A percentile compares a stretch with the other conserved stretches of the same genome.
phyloP scores from a whole-genome alignment of 345 rosid genomes.

The Eucalyptus lansdowneana region DNA sequence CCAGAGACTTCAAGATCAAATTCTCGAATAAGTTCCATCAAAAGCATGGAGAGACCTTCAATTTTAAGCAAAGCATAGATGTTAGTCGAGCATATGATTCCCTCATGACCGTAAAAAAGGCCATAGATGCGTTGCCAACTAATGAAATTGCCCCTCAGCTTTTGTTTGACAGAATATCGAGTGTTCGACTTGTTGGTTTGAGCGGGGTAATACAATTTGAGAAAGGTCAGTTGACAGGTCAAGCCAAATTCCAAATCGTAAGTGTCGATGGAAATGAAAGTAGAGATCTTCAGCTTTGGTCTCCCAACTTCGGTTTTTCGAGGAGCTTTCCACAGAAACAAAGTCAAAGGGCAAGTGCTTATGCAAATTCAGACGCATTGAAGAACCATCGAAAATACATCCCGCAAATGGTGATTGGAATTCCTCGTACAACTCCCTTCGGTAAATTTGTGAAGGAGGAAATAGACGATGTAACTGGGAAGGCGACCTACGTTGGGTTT shows the following conservation, averaged over 20 bases:
- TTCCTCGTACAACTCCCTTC: conserved; percentile 23
- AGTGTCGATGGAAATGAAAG: conserved; percentile 25
- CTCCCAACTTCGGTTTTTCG: conserved; percentile 16
- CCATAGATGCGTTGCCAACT: neutral
- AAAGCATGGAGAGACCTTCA: conserved; percentile 9
- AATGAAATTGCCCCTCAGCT: neutral
- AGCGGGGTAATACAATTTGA: conserved; percentile 21
- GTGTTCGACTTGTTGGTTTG: conserved; percentile 19
- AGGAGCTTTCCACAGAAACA: neutral
- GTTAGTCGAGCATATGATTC: conserved; percentile 30
- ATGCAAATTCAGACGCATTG: neutral
- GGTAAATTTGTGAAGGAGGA: conserved; percentile 19
- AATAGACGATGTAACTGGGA: neutral
- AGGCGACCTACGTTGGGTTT: conserved; percentile 13
- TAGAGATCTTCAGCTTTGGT: conserved; percentile 30
- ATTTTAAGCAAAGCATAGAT: conserved; percentile 14
- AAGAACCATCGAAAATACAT: conserved; percentile 23
- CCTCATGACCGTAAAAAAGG: conserved; percentile 2
- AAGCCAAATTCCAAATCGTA: conserved; percentile 3
- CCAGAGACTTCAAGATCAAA: conserved; percentile 1
- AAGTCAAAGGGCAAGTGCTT: neutral
- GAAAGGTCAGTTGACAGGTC: neutral
- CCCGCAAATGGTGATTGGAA: conserved; percentile 19
- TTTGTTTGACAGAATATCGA: conserved; percentile 3
- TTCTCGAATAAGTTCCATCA: neutral